Conservation (phyloP, 371 early-diverging fungal species). For the Fennellomyces sp. region DNA sequence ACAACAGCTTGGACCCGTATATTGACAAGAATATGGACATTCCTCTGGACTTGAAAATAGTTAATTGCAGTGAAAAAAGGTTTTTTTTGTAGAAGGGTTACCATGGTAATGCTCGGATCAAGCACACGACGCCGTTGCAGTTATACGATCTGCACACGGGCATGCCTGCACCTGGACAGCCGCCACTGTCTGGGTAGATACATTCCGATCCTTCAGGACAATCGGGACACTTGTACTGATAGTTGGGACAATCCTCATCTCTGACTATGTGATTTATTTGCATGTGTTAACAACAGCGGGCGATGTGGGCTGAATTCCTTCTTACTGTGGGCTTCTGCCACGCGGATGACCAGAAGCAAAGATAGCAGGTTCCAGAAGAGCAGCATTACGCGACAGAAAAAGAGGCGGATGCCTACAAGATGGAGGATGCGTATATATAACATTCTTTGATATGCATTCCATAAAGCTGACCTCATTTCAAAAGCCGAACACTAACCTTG, state of each 20-base stretch:
- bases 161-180: conserved; percentile 23
- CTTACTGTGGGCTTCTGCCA: too few species aligned
- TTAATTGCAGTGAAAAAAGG: not conserved
- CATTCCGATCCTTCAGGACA: conserved; percentile 25
- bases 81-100: not conserved
- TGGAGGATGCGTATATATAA: too few species aligned
- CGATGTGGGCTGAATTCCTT: too few species aligned
- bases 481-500: not conserved
- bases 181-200: conserved; percentile 31
- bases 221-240: conserved; percentile 26
- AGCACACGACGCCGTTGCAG: conserved; percentile 10
- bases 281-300: too few species aligned
- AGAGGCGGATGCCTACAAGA: too few species aligned
- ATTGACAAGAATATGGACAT: conserved; percentile 26
- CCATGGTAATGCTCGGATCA: conserved; percentile 13
- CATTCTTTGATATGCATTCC: too few species aligned
- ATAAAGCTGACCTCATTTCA: not conserved
- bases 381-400: too few species aligned
- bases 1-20: conserved; percentile 26
- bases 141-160: conserved; percentile 11
- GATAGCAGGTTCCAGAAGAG: too few species aligned
- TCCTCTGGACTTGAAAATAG: conserved; percentile 18
- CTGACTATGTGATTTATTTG: too few species aligned
- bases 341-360: too few species aligned
- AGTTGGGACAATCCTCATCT: conserved; percentile 8